phyloP scores from a whole-genome alignment of 441 rosid genomes.

The Populus hybrid region DNA sequence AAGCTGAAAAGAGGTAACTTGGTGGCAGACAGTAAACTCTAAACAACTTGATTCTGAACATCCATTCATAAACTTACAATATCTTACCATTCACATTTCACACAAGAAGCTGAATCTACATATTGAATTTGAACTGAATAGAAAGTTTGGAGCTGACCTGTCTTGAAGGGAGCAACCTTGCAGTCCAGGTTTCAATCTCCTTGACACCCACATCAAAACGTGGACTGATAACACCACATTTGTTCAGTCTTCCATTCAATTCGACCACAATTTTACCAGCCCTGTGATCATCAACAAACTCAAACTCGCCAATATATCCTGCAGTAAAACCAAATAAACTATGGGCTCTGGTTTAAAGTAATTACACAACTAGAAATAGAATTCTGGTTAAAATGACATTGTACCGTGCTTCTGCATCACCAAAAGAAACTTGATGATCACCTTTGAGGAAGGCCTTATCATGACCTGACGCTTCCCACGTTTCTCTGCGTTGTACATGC shows the following conservation, averaged over 20 bases:
- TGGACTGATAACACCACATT: conserved; percentile 57
- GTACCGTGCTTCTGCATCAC: conserved; percentile 65
- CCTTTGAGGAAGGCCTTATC: conserved; percentile 56
- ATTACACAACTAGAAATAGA: neutral
- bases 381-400: neutral
- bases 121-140: neutral
- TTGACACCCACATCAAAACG: conserved; percentile 53
- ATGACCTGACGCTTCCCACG: conserved; percentile 53
- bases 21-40: neutral
- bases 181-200: conserved; percentile 61
- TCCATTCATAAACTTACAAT: neutral
- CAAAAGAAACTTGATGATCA: conserved; percentile 48
- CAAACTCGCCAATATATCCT: conserved; percentile 56
- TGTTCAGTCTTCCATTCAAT: conserved; percentile 48
- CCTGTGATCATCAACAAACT: conserved; percentile 52
- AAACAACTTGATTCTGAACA: neutral
- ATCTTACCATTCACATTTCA: neutral
- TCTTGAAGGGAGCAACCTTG: conserved; percentile 55
- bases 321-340: neutral
- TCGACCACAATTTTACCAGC: conserved; percentile 52
- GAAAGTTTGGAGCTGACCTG: conserved; percentile 28
- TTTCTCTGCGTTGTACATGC: conserved; percentile 63
- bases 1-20: neutral
- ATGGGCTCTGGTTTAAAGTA: neutral
- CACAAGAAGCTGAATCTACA: neutral